These are phyloP conservation scores for Gastrolobium bilobum DNA, from an alignment of 306 rosid species.

Conservation along the genomic window DNA sequence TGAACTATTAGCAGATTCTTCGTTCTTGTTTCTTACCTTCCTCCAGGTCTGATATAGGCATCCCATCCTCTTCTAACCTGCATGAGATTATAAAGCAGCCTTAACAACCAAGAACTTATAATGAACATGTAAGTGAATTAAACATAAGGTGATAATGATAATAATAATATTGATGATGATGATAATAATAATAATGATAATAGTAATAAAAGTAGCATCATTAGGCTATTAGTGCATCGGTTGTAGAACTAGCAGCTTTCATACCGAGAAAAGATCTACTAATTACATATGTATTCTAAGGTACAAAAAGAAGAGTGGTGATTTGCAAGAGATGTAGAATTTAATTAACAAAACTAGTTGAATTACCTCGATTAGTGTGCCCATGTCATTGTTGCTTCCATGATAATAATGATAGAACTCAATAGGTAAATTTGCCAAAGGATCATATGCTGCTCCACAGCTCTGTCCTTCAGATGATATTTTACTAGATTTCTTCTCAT, in stretches of 20 bases:
- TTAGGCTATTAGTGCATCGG: neutral
- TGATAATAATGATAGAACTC: slow-evolving; percentile 97
- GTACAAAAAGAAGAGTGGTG: slow-evolving; percentile 6
- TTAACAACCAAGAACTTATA: slow-evolving; percentile 34
- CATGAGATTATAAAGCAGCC: slow-evolving; percentile 46
- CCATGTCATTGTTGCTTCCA: slow-evolving; percentile 89
- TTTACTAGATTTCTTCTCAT: slow-evolving; percentile 60
- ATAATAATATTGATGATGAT: no score
- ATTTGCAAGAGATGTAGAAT: slow-evolving; percentile 19
- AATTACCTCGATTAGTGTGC: slow-evolving; percentile 88
- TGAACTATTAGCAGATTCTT: slow-evolving; percentile 17
- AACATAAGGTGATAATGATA: neutral
- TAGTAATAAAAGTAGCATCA: neutral
- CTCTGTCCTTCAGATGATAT: slow-evolving; percentile 59
- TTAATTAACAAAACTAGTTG: slow-evolving; percentile 21
- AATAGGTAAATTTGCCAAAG: slow-evolving; percentile 76
- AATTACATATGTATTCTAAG: slow-evolving; percentile 14
- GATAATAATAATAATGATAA: no score
- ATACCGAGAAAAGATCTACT: slow-evolving; percentile 2
- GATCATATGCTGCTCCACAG: slow-evolving; percentile 64
- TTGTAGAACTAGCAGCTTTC: slow-evolving; percentile 35
- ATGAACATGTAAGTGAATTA: slow-evolving; percentile 7
- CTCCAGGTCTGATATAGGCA: slow-evolving; percentile 89
- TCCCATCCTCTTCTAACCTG: slow-evolving; percentile 99
- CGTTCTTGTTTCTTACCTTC: slow-evolving; percentile 76